Evolutionary conservation across 129 eudicot species (phyloP), one percentile per base, ranked within the genome.

Genomic region (Smallanthus sonchifolius): DNA sequence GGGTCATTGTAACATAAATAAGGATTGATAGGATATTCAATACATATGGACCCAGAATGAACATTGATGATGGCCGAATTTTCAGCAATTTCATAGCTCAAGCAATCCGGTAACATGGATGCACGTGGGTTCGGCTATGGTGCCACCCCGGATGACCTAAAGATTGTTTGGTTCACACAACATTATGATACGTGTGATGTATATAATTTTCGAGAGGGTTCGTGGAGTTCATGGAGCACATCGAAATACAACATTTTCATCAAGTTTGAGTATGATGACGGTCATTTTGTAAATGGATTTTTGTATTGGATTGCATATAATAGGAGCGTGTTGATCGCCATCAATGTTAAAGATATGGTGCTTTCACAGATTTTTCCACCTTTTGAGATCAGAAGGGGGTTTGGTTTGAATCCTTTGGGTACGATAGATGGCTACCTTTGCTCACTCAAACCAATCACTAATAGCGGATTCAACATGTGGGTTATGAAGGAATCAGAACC

Each of bases 61-160:
- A n/a, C n/a, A n/a, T n/a, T n/a, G n/a, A n/a, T n/a, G n/a, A n/a
- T n/a, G n/a, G n/a, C n/a, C n/a, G n/a, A n/a, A n/a, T n/a, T n/a
- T n/a, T n/a, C n/a, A n/a, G n/a, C n/a, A n/a, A n/a, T n/a, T n/a
- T n/a, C n/a, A n/a, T n/a, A n/a, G n/a, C n/a, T n/a, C n/a, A n/a
- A n/a, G n/a, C n/a, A n/a, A n/a, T n/a, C n/a, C n/a, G n/a, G n/a
- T n/a, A n/a, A n/a, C n/a, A n/a, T n/a, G n/a, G 38, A 16, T 49
- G 75, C 47, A n/a, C 8, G 7, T 51, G 75, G 75, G 35, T 36
- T 70, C 7, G 64, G 63, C 16, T 70, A 70, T 35, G 75, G 75
- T 30, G 63, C 61, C 10, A 70, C 16, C 14, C 13, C 32, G 0
- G 64, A 49, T 3, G 75, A 70, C 63, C 36, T 48, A 70, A 70